Conservation (phyloP, 768 basidiomycete species). For the Tulasnella sp. region DNA sequence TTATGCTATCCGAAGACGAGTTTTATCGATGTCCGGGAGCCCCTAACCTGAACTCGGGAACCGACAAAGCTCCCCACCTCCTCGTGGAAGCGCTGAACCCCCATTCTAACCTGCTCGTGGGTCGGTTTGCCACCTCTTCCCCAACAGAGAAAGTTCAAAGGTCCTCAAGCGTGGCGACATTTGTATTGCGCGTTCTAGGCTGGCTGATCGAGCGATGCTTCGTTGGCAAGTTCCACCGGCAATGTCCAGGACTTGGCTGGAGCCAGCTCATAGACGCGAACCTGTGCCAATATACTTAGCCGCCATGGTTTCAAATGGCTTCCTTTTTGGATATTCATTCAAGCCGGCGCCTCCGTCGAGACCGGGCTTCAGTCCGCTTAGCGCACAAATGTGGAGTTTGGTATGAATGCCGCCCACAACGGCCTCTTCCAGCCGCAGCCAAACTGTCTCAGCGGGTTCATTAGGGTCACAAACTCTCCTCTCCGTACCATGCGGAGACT, state of each 20-base stretch:
- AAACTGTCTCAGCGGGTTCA: background rate
- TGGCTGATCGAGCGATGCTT: background rate
- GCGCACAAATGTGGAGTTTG: background rate
- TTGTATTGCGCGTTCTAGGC: background rate
- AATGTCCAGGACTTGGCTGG: background rate
- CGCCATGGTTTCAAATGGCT: background rate
- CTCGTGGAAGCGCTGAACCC: background rate
- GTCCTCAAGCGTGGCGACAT: background rate
- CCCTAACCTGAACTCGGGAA: background rate
- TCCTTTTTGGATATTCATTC: background rate
- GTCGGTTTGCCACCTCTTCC: background rate
- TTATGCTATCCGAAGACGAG: background rate
- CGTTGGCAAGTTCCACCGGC: background rate
- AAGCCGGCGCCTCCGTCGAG: background rate
- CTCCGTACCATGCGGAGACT: background rate
- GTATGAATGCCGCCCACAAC: background rate
- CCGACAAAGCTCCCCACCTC: background rate
- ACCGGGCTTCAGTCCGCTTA: background rate
- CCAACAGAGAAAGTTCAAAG: background rate
- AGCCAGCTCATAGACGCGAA: background rate
- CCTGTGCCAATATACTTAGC: background rate
- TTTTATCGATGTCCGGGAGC: background rate
- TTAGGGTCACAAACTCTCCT: background rate
- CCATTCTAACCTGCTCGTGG: background rate
- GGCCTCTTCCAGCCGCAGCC: conserved; percentile 7